phyloP scores from a whole-genome alignment of 352 stramenopile species.

The Stramenopiles sp. region DNA sequence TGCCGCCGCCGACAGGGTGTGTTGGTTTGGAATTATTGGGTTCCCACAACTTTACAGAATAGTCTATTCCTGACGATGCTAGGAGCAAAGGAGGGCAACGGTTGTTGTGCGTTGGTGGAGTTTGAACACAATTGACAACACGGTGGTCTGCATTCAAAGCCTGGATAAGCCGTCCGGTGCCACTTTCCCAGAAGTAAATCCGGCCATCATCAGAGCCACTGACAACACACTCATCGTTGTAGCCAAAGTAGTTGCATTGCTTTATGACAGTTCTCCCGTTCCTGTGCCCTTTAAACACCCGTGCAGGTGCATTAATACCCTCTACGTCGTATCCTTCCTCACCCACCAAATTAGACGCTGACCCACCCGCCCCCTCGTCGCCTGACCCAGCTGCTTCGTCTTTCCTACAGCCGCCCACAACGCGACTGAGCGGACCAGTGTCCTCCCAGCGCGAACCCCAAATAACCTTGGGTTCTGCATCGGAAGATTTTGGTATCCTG shows the following conservation, averaged over 20 bases:
- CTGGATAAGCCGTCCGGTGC: conserved; percentile 47
- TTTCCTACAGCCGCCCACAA: neutral
- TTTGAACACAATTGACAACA: conserved; percentile 65
- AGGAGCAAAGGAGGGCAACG: neutral
- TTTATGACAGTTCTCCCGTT: conserved; percentile 50
- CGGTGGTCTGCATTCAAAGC: conserved; percentile 51
- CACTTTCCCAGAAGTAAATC: conserved; percentile 57
- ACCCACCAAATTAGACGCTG: neutral
- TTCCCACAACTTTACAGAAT: neutral
- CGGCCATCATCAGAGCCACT: conserved; percentile 57
- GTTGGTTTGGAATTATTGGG: neutral
- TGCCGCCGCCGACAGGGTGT: neutral
- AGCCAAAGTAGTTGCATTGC: conserved; percentile 56
- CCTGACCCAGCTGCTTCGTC: neutral
- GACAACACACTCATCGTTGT: conserved; percentile 56
- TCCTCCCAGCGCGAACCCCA: neutral
- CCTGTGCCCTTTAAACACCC: neutral
- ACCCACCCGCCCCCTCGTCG: neutral
- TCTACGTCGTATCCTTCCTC: neutral
- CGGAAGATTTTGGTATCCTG: neutral
- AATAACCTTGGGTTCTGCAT: neutral
- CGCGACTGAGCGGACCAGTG: neutral
- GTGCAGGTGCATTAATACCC: neutral
- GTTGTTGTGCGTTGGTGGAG: conserved; percentile 17
- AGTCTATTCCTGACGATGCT: neutral